Percentiles rank a stretch among this genome's conserved stretches.
These are phyloP conservation scores for Beauveria scarabaeidicola DNA, from an alignment of 2,329 filamentous ascomycete genomes.

Conservation along the genomic window DNA sequence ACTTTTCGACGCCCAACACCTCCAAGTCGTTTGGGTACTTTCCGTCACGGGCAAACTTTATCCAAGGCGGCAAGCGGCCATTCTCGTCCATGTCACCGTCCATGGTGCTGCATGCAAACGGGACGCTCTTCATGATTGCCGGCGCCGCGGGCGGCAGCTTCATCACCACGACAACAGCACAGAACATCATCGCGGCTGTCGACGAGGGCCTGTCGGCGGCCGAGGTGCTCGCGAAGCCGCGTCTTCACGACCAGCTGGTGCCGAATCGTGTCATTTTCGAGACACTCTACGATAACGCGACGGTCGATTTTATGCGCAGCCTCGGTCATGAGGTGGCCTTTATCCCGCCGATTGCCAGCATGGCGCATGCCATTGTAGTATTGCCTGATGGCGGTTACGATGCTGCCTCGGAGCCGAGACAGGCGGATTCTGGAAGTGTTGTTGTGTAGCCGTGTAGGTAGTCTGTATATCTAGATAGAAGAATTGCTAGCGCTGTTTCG, in stretches of 20 bases:
- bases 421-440: slow-evolving; percentile 62
- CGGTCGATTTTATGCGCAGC: slow-evolving; percentile 55
- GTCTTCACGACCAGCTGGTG: slow-evolving; percentile 75
- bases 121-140: slow-evolving; percentile 60
- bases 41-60: slow-evolving; percentile 67
- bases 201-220: slow-evolving; percentile 54
- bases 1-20: slow-evolving; percentile 62
- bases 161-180: slow-evolving; percentile 75
- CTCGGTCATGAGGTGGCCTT: slow-evolving; percentile 69
- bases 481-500: no score
- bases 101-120: slow-evolving; percentile 58
- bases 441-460: slow-evolving; percentile 28
- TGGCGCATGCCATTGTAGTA: slow-evolving; percentile 63
- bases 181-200: slow-evolving; percentile 65
- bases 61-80: slow-evolving; percentile 68
- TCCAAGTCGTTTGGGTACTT: slow-evolving; percentile 70
- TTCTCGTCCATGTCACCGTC: slow-evolving; percentile 68
- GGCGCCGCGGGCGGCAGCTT: slow-evolving; percentile 75
- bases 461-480: not conserved
- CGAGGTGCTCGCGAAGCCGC: slow-evolving; percentile 57
- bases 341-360: slow-evolving; percentile 55
- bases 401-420: slow-evolving; percentile 74
- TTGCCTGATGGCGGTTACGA: slow-evolving; percentile 61
- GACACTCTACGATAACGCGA: slow-evolving; percentile 59
- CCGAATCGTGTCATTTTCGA: slow-evolving; percentile 65